Conservation (phyloP, 108 stramenopile species). For the Nannochloropsis salina region DNA sequence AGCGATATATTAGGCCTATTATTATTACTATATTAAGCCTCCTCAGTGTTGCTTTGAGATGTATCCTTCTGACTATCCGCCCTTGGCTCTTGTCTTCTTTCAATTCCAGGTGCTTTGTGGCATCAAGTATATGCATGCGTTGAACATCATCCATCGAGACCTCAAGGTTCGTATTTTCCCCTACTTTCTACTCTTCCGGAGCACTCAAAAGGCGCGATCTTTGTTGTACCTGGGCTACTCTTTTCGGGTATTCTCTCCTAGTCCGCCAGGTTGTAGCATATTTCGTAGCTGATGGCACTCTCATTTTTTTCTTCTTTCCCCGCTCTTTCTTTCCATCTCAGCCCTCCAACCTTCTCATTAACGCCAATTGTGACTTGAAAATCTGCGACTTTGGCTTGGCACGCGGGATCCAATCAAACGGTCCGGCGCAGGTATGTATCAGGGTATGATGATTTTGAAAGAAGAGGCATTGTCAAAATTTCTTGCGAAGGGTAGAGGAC, state of each 20-base stretch:
- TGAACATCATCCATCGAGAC: slow-evolving; percentile 54
- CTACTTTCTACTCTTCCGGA: neutral
- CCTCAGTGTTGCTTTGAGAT: too few species aligned
- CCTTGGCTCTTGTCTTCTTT: neutral
- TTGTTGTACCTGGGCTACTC: too few species aligned
- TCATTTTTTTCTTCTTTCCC: neutral
- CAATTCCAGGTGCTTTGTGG: slow-evolving; percentile 35
- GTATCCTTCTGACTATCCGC: neutral
- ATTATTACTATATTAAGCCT: too few species aligned
- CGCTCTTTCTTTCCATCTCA: neutral
- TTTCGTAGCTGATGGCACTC: neutral
- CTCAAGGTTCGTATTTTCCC: slow-evolving; percentile 31
- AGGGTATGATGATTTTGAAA: neutral
- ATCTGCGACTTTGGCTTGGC: slow-evolving; percentile 63
- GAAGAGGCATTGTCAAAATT: too few species aligned
- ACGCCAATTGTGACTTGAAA: slow-evolving; percentile 61
- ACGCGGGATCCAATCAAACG: slow-evolving; percentile 50
- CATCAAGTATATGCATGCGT: slow-evolving; percentile 46
- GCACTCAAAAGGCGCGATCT: too few species aligned
- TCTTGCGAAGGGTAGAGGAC: too few species aligned
- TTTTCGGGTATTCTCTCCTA: too few species aligned
- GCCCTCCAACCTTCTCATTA: slow-evolving; percentile 54
- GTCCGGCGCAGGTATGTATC: neutral
- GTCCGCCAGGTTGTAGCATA: too few species aligned
- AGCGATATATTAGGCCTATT: too few species aligned